Evolutionary conservation across 306 rosid genomes (phyloP).

Genomic region (Vigna reflexopilosa): DNA sequence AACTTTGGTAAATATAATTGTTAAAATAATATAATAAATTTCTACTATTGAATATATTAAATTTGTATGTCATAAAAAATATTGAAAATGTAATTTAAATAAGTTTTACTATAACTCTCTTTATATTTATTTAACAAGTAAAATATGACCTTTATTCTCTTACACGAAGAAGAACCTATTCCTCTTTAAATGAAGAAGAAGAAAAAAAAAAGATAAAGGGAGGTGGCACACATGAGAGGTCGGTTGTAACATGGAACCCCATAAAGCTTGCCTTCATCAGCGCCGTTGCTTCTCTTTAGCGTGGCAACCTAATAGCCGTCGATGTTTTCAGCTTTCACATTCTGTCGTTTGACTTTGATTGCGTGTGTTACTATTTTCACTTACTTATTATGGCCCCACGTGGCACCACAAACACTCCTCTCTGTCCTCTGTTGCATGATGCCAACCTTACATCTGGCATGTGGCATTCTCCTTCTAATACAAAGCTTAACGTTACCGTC

Average conservation of each 20-base stretch:
- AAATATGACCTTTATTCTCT: neutral
- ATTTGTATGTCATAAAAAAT: too few species aligned
- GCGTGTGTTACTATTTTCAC: neutral
- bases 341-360: neutral
- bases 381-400: neutral
- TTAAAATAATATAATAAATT: too few species aligned
- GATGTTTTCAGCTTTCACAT: conserved; percentile 1
- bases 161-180: neutral
- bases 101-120: too few species aligned
- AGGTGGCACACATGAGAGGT: conserved; percentile 37
- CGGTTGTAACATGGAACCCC: conserved; percentile 29
- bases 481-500: neutral
- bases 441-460: neutral
- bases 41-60: too few species aligned
- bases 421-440: neutral
- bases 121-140: neutral
- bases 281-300: conserved; percentile 25
- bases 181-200: neutral
- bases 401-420: conserved; percentile 5
- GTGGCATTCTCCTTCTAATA: neutral
- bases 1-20: too few species aligned
- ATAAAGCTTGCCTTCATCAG: conserved; percentile 27
- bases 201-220: neutral
- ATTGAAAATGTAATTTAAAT: too few species aligned
- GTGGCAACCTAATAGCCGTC: conserved; percentile 42